These are phyloP conservation scores for Filobasidium floriforme DNA, from an alignment of 768 basidiomycete species.

Conservation along the genomic window DNA sequence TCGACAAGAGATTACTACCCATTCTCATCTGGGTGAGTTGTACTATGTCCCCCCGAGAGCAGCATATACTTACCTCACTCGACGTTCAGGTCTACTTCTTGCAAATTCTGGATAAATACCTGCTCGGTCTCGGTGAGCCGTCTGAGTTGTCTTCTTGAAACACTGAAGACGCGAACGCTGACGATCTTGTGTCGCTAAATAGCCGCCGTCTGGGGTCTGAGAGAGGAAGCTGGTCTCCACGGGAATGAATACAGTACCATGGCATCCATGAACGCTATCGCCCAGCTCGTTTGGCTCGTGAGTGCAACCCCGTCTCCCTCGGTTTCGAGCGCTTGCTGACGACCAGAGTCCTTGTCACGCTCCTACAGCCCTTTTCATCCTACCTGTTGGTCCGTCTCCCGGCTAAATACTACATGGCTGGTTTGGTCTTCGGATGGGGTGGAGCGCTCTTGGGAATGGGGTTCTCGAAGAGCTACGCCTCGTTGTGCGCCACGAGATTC, in stretches of 20 bases:
- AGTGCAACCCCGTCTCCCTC: neutral
- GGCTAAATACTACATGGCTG: constrained; percentile 35
- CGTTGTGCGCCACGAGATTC: constrained; percentile 42
- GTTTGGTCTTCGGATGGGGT: constrained; percentile 40
- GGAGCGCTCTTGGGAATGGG: constrained; percentile 32
- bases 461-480: constrained; percentile 27
- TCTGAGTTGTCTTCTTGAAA: neutral
- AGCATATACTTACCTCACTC: too few species aligned
- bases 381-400: constrained; percentile 39
- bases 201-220: constrained; percentile 28
- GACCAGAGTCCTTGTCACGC: too few species aligned
- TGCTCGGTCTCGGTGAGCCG: constrained; percentile 12
- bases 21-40: too few species aligned
- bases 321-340: neutral
- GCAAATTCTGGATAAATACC: constrained; percentile 30
- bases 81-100: constrained; percentile 42
- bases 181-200: neutral
- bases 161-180: neutral
- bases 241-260: constrained; percentile 31
- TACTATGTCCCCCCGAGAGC: too few species aligned
- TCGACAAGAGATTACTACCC: constrained; percentile 37
- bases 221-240: constrained; percentile 27
- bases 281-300: constrained; percentile 38
- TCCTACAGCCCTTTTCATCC: constrained; percentile 33
- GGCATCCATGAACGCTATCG: constrained; percentile 36